phyloP scores from a whole-genome alignment of 1,139 yeast genomes.

The Kodamaea sp. region DNA sequence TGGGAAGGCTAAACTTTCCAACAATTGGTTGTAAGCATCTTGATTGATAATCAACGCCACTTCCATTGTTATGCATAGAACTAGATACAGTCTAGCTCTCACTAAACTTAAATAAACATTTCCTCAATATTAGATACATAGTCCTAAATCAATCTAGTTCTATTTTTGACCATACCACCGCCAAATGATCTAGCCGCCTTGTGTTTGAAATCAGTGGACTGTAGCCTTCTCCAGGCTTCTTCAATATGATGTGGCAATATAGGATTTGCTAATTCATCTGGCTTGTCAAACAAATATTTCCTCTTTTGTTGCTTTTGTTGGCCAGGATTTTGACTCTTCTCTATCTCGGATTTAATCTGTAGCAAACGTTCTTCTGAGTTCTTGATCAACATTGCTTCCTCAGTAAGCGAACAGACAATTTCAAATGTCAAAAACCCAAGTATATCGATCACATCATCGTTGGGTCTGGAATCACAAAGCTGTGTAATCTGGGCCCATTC shows the following conservation, averaged over 20 bases:
- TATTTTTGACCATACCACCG: slow-evolving; percentile 62
- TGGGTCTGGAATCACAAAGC: slow-evolving; percentile 86
- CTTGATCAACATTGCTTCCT: slow-evolving; percentile 83
- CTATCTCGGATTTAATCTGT: slow-evolving; percentile 36
- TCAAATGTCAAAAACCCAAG: slow-evolving; percentile 94
- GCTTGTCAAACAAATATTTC: slow-evolving; percentile 82
- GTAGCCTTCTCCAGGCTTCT: slow-evolving; percentile 89
- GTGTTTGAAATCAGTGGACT: slow-evolving; percentile 58
- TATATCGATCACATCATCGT: slow-evolving; percentile 95
- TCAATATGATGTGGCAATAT: slow-evolving; percentile 80
- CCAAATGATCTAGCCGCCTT: slow-evolving; percentile 71
- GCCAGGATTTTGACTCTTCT: slow-evolving; percentile 20
- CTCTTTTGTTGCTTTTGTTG: slow-evolving; percentile 29
- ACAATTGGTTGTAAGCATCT: background rate
- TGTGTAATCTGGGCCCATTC: slow-evolving; percentile 94
- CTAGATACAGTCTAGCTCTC: background rate
- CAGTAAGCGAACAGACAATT: slow-evolving; percentile 92
- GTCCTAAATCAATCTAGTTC: slow-evolving; percentile 40
- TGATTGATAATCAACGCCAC: background rate
- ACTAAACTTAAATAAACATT: background rate
- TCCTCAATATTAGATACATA: background rate
- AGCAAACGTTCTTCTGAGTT: slow-evolving; percentile 57
- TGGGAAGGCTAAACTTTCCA: too few species aligned
- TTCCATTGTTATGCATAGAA: slow-evolving; percentile 1
- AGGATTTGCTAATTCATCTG: slow-evolving; percentile 85